These are phyloP conservation scores for Oenanthe sinensis DNA, from an alignment of 129 eudicot species.

Conservation along the genomic window DNA sequence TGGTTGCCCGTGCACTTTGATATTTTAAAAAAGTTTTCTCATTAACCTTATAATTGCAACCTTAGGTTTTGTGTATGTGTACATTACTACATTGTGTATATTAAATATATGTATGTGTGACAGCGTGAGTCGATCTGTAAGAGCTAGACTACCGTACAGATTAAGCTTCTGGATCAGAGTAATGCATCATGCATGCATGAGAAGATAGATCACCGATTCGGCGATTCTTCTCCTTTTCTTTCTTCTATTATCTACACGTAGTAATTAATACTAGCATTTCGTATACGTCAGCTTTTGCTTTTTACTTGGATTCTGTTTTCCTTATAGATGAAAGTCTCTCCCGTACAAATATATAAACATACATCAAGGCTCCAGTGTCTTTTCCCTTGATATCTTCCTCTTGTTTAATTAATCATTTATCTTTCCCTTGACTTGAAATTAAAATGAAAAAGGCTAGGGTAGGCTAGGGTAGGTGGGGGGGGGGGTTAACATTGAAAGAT, in stretches of 20 bases:
- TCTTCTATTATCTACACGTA: too few species aligned
- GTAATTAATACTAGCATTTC: neutral
- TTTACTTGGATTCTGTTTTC: neutral
- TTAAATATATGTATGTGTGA: neutral
- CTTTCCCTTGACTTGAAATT: too few species aligned
- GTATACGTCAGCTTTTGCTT: conserved; percentile 6
- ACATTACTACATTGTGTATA: neutral
- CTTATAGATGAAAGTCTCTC: neutral
- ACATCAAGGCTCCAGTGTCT: neutral
- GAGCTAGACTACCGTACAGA: neutral
- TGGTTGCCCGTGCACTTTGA: too few species aligned
- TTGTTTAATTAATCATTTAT: neutral
- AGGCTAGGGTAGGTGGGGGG: neutral
- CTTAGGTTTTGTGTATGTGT: neutral
- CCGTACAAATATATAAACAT: neutral
- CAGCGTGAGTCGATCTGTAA: neutral
- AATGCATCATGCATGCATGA: neutral
- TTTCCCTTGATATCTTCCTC: neutral
- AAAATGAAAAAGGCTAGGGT: neutral
- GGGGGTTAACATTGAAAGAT: neutral
- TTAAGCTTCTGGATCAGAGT: neutral
- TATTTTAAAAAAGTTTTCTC: too few species aligned
- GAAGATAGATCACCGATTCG: neutral
- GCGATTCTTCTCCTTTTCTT: neutral
- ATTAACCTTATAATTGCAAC: neutral